Base-by-base conservation (phyloP, 805 yeast genomes). In the Maudiozyma bulderi region DNA sequence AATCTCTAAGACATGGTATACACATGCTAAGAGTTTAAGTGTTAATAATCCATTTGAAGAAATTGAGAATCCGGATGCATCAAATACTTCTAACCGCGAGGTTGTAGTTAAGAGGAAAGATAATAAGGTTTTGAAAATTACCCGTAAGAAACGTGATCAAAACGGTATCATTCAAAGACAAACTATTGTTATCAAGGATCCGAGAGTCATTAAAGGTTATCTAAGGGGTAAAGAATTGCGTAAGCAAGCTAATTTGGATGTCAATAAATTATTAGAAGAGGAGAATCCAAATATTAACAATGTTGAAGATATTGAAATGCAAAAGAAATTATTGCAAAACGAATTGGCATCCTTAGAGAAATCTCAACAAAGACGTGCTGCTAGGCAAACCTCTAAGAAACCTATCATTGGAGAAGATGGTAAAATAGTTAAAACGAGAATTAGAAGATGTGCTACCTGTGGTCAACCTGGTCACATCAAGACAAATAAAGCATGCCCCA, bases 401-500 rank as follows among this genome's bases (percentile, higher is more conserved):
- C 56, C 62, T 54, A 61, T 40, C 6, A 37, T 41, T 6, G 43
- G 47, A 52, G 48, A 59, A n/a, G 50, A 39, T 51, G 67, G 65
- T 15, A 40, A 47, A 32, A 60, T 56, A 20, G 62, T 65, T 1
- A 70, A 67, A 48, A 67, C 69, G 45, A 69, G 73, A 0, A 82
- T 84, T 8, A 74, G 99, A 63, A 80, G 87, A 60, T 91, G 99
- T 69, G 90, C 95, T 3, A 84, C 93, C 0, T 91, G 99, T 74
- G 98, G 98, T 26, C 93, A 91, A 10, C 75, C 86, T 54, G 99
- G 98, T 0, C 99, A 91, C 65, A 91, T 91, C 53, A 77, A 93
- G 63, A 91, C 99, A 2, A 89, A 88, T 64, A 75, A 74, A 54
- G 72, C 91, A 1, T 91, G 99, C 69, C 99, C 98, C 13, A 75